These are phyloP conservation scores for Coemansia sp. DNA, from an alignment of 192 early-diverging fungal species.

Conservation along the genomic window DNA sequence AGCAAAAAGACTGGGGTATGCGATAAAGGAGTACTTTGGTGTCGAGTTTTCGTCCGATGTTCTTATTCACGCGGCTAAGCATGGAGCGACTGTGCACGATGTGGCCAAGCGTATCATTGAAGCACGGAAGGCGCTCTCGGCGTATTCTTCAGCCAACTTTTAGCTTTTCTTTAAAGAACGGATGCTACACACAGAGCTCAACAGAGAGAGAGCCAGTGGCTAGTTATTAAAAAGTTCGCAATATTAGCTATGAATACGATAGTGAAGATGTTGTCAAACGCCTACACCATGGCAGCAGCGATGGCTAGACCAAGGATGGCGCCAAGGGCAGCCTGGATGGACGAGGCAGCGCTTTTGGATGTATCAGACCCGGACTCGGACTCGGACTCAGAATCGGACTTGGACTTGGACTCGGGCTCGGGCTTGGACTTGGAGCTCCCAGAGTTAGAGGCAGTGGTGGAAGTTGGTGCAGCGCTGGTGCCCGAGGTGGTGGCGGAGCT, in stretches of 20 bases:
- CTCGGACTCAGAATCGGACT: constrained; percentile 4
- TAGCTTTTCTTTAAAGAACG: neutral
- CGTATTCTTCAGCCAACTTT: constrained; percentile 47
- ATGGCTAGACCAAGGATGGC: constrained; percentile 22
- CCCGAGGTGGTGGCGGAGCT: neutral
- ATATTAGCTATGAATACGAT: neutral
- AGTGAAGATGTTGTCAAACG: neutral
- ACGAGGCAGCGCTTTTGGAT: constrained; percentile 5
- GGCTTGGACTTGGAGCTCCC: neutral
- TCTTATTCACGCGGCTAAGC: constrained; percentile 51
- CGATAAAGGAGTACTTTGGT: constrained; percentile 76
- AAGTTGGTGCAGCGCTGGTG: neutral
- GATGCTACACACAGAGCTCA: neutral
- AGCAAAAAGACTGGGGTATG: constrained; percentile 75
- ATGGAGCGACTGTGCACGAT: constrained; percentile 48
- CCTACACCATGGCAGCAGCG: constrained; percentile 23
- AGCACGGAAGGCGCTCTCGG: constrained; percentile 57
- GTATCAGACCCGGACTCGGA: constrained; percentile 1
- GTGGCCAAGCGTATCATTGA: constrained; percentile 56
- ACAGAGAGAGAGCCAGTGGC: no score
- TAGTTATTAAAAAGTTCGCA: neutral
- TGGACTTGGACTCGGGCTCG: constrained; percentile 7
- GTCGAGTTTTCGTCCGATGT: constrained; percentile 76
- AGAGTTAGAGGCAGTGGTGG: neutral
- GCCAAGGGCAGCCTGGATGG: constrained; percentile 26